phyloP scores from a whole-genome alignment of 1,139 yeast species.

The Petasospora fabianii region DNA sequence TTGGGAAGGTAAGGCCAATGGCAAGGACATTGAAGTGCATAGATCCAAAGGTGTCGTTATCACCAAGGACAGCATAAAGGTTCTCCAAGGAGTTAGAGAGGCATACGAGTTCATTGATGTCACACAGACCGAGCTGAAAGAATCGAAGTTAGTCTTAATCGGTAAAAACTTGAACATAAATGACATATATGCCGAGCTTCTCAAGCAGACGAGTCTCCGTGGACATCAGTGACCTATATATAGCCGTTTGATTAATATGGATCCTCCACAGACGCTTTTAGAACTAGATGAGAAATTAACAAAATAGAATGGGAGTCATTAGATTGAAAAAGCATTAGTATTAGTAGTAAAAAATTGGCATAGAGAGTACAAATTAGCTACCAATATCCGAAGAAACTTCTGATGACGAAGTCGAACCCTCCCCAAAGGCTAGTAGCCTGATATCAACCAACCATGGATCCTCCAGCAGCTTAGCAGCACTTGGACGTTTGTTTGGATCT shows the following conservation, averaged over 20 bases:
- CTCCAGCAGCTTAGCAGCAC: constrained; percentile 78
- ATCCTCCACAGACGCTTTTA: too few species aligned
- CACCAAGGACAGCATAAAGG: constrained; percentile 34
- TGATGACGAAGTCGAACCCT: constrained; percentile 28
- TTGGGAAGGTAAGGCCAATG: constrained; percentile 57
- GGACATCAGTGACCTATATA: not conserved
- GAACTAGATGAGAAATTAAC: too few species aligned
- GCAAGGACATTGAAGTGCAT: constrained; percentile 60
- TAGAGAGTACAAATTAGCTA: too few species aligned
- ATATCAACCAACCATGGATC: constrained; percentile 90
- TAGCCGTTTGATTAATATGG: too few species aligned
- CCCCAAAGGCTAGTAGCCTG: constrained; percentile 66
- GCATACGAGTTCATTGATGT: constrained; percentile 76
- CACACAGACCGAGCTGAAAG: constrained; percentile 35
- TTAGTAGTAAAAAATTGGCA: not conserved
- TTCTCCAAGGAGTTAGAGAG: constrained; percentile 92
- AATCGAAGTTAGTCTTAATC: constrained; percentile 69
- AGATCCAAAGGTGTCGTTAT: constrained; percentile 76
- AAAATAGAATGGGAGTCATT: too few species aligned
- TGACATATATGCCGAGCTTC: constrained; percentile 30
- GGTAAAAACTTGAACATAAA: constrained; percentile 57
- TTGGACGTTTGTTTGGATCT: constrained; percentile 74
- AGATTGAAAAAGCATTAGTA: not conserved
- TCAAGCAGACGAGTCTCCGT: constrained; percentile 18
- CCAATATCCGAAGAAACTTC: constrained; percentile 26